Conservation (phyloP, 225 moss, liverwort and hornwort species). For the Physcomitrellopsis africana region DNA sequence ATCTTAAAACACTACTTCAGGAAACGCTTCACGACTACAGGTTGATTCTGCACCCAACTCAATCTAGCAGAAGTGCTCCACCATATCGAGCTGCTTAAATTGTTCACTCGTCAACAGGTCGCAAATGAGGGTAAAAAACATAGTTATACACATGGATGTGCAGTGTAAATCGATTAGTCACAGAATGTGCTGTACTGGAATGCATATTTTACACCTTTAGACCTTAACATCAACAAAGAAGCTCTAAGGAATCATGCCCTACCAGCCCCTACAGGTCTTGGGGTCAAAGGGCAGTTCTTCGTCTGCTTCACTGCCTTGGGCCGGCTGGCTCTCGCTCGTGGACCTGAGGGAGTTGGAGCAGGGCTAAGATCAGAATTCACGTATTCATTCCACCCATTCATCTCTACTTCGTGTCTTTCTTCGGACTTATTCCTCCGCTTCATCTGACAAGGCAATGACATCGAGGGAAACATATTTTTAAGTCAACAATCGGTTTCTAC, state of each 20-base stretch:
- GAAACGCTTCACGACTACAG: not conserved
- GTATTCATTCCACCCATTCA: constrained; percentile 67
- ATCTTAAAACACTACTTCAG: no score
- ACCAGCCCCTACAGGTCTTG: constrained; percentile 56
- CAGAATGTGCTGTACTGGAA: not conserved
- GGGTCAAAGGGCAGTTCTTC: constrained; percentile 64
- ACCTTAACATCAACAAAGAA: not conserved
- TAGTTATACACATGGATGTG: not conserved
- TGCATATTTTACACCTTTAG: not conserved
- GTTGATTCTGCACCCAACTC: not conserved
- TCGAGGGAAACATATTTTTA: not conserved
- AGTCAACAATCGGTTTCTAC: not conserved
- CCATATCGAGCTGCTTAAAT: not conserved
- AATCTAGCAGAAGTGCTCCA: not conserved
- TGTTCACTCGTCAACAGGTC: not conserved
- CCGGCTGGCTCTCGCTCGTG: constrained; percentile 59
- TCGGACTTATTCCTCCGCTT: constrained; percentile 55
- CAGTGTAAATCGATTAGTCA: not conserved
- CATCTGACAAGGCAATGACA: constrained; percentile 37
- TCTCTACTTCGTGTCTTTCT: constrained; percentile 55
- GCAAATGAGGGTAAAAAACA: not conserved
- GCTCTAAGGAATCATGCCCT: not conserved
- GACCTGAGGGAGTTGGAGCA: constrained; percentile 51
- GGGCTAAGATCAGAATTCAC: constrained; percentile 58
- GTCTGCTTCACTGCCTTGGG: constrained; percentile 64